Base-by-base conservation (phyloP, 2,329 filamentous ascomycete species). In the Fusarium sp. region DNA sequence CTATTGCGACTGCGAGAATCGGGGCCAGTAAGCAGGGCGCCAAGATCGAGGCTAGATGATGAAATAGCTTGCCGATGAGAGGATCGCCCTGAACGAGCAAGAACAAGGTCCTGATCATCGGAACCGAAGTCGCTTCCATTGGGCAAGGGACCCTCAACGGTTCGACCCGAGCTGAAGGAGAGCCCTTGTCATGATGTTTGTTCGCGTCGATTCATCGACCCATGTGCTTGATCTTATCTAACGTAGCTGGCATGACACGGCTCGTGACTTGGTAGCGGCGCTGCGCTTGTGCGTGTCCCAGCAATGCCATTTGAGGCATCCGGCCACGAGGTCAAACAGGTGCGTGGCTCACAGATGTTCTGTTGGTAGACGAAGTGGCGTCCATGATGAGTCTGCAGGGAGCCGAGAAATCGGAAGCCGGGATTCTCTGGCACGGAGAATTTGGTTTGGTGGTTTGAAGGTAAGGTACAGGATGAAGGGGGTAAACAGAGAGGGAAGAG, bases 101-200 rank as follows among this genome's bases (percentile, higher is more conserved):
- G 16, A 52, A 52, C 47, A 50, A 33, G 45, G 27, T 42, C 27
- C 22, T 47, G 52, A 36, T 38, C 33, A 52, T 61, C 31, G 61
- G 71, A 40, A 61, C 52, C 29, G 27, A 42, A 42, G 47, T 62
- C 33, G 47, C 33, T 63, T 66, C 45, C 27, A 65, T 60, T 50
- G 40, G 42, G 47, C 42, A 50, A 63, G 59, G 47, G 61, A 68
- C 63, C 59, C 71, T 69, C 54, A 52, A 73, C 68, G 65, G 71
- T 66, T 74, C 61, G 68, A 71, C 65, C 71, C 71, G 68, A 63
- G 61, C 59, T 63, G 45, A 66, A 61, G 31, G 61, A 56, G 45
- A 60, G 61, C 61, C 52, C 31, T 45, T 31, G 61, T 69, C 45
- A 35, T 54, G 36, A 40, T n/a, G 56, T 40, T 67, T 52, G 64